phyloP scores from a whole-genome alignment of 371 early-diverging fungal species.

The Rhizopus microsporus region DNA sequence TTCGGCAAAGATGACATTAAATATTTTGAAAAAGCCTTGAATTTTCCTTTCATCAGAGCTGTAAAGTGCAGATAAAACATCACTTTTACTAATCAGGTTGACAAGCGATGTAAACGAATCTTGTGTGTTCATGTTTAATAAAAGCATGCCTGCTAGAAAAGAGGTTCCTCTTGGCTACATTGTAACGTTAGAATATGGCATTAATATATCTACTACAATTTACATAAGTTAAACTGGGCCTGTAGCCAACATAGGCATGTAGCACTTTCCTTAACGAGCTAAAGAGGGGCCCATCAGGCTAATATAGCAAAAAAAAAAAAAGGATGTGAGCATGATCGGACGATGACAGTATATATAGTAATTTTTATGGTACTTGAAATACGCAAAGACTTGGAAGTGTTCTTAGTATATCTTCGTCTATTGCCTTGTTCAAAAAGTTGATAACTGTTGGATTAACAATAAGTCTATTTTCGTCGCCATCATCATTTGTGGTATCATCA shows the following conservation, averaged over 20 bases:
- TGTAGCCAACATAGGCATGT: slow-evolving; percentile 44
- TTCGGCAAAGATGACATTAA: slow-evolving; percentile 54
- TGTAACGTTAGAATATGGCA: not conserved
- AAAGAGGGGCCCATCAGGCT: slow-evolving; percentile 54
- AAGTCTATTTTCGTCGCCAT: slow-evolving; percentile 20
- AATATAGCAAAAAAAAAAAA: not conserved
- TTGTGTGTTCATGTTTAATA: slow-evolving; percentile 46
- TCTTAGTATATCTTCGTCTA: slow-evolving; percentile 53
- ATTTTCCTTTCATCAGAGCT: slow-evolving; percentile 40
- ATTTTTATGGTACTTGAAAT: slow-evolving; percentile 40
- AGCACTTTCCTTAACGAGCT: slow-evolving; percentile 41
- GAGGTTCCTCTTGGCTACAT: slow-evolving; percentile 48
- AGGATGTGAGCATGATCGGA: not conserved
- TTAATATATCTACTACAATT: slow-evolving; percentile 8
- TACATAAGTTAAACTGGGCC: slow-evolving; percentile 41
- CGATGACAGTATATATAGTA: not conserved
- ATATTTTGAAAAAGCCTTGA: slow-evolving; percentile 50
- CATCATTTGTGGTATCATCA: slow-evolving; percentile 14
- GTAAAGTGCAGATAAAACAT: slow-evolving; percentile 42
- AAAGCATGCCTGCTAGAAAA: slow-evolving; percentile 49
- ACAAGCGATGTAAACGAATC: slow-evolving; percentile 37
- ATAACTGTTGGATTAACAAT: slow-evolving; percentile 20
- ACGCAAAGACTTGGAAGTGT: slow-evolving; percentile 53
- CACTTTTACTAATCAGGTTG: slow-evolving; percentile 41
- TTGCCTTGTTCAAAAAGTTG: slow-evolving; percentile 40